These are phyloP conservation scores for Teratosphaeria gauchensis DNA, from an alignment of 2,329 filamentous ascomycete species.

Conservation along the genomic window DNA sequence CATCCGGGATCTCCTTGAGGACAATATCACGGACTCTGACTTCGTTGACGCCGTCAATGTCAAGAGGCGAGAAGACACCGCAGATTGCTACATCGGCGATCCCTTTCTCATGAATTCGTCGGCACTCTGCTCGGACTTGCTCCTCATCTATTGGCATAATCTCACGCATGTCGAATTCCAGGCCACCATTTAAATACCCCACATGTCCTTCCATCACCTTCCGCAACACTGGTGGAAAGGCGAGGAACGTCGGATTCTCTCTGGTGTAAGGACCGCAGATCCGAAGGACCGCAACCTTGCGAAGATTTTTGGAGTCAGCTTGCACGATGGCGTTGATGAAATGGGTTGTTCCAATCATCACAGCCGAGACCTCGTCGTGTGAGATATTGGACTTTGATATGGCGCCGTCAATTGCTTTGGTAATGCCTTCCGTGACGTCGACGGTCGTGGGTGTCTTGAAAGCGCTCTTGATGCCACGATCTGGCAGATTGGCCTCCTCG, in stretches of 20 bases:
- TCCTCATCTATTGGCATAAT: slow-evolving; percentile 34
- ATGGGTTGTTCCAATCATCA: slow-evolving; percentile 43
- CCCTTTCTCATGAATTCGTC: slow-evolving; percentile 33
- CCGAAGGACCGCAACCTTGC: slow-evolving; percentile 44
- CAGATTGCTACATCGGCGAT: slow-evolving; percentile 44
- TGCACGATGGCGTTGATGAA: slow-evolving; percentile 27
- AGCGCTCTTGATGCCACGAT: slow-evolving; percentile 21
- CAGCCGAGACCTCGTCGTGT: slow-evolving; percentile 26
- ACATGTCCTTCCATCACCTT: slow-evolving; percentile 24
- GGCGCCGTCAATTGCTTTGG: slow-evolving; percentile 27
- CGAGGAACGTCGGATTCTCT: slow-evolving; percentile 23
- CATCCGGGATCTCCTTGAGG: slow-evolving; percentile 34
- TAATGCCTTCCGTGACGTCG: slow-evolving; percentile 34
- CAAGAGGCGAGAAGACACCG: slow-evolving; percentile 50
- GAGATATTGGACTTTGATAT: slow-evolving; percentile 26
- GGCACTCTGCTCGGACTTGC: slow-evolving; percentile 36
- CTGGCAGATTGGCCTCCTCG: slow-evolving; percentile 14
- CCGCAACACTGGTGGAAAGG: slow-evolving; percentile 20
- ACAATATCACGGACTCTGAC: slow-evolving; percentile 41
- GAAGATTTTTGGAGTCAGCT: slow-evolving; percentile 37
- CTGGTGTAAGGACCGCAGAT: slow-evolving; percentile 21
- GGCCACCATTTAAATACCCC: slow-evolving; percentile 41
- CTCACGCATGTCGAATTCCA: slow-evolving; percentile 35
- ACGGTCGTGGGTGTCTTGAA: slow-evolving; percentile 27
- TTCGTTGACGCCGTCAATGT: slow-evolving; percentile 47